Evolutionary conservation across 1,139 yeast genomes (phyloP).

Genomic region (Sugiyamaella japonica): DNA sequence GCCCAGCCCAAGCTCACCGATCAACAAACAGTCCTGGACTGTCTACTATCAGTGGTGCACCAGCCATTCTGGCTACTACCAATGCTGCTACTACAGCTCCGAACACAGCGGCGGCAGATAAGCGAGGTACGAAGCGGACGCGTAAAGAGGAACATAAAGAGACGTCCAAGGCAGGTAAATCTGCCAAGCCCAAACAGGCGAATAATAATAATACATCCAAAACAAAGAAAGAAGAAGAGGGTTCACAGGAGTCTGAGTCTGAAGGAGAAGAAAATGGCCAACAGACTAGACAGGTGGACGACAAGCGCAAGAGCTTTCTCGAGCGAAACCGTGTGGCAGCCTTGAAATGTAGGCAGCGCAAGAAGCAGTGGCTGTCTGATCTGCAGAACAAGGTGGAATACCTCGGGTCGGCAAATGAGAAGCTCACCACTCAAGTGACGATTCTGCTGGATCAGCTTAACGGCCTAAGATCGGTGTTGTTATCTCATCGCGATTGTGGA

Average conservation of each 20-base stretch:
- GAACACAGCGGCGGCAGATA: neutral
- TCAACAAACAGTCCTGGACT: neutral
- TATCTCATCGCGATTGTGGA: constrained; percentile 20
- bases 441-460: constrained; percentile 61
- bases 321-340: constrained; percentile 96
- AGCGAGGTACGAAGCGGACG: neutral
- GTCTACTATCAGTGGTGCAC: neutral
- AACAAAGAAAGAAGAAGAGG: constrained; percentile 5
- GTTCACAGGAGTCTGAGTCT: constrained; percentile 5
- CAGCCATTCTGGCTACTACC: neutral
- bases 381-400: constrained; percentile 77
- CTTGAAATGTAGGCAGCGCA: constrained; percentile 89
- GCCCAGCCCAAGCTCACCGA: neutral
- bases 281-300: constrained; percentile 52
- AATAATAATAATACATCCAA: neutral
- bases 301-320: constrained; percentile 75
- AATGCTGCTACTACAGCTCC: neutral
- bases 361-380: constrained; percentile 81
- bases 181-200: constrained; percentile 5
- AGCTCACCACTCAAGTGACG: constrained; percentile 58
- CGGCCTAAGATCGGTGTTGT: constrained; percentile 42
- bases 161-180: neutral
- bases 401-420: constrained; percentile 70
- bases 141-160: constrained; percentile 8
- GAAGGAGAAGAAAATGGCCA: constrained; percentile 3